Percentiles rank a stretch among this genome's conserved stretches.
Conservation (phyloP, 495 filamentous ascomycete genomes). For the Chaetomium tenue region DNA sequence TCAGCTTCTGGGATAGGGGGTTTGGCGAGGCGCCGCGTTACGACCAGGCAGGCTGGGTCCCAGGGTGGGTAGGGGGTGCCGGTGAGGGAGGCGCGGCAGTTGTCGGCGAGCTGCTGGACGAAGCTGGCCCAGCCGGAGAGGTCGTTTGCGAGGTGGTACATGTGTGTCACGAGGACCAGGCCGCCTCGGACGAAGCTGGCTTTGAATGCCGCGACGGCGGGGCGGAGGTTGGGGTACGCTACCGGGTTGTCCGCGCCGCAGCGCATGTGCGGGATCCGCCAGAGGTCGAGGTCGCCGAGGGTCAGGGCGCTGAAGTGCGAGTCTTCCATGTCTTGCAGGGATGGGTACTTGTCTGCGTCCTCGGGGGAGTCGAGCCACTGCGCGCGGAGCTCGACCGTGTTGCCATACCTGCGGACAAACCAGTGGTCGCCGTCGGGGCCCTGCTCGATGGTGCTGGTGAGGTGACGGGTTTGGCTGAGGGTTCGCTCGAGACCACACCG, state of each 20-base stretch:
- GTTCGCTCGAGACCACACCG: not conserved
- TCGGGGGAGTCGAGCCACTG: not conserved
- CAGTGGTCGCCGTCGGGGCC: not conserved
- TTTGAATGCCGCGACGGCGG: not conserved
- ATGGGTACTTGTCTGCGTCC: conserved; percentile 1
- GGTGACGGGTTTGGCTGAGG: not conserved
- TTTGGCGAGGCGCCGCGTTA: not conserved
- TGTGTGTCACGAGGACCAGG: not conserved
- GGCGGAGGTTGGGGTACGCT: not conserved
- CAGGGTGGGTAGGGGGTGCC: not conserved
- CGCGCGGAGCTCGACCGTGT: not conserved
- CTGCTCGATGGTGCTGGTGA: not conserved
- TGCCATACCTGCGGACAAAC: not conserved
- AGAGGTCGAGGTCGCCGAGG: not conserved
- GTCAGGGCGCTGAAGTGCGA: not conserved
- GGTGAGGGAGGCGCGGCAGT: not conserved
- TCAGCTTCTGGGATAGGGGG: not conserved
- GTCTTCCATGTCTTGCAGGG: not conserved
- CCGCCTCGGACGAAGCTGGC: not conserved
- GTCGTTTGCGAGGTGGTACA: not conserved
- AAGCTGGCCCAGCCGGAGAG: not conserved
- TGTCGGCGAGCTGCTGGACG: conserved; percentile 3
- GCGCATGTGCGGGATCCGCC: not conserved
- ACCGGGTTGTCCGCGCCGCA: not conserved
- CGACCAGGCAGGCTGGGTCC: not conserved